Percentiles rank a stretch among this genome's conserved stretches.
These are phyloP conservation scores for Penicillium ucsense DNA, from an alignment of 495 filamentous ascomycete genomes.

Conservation along the genomic window DNA sequence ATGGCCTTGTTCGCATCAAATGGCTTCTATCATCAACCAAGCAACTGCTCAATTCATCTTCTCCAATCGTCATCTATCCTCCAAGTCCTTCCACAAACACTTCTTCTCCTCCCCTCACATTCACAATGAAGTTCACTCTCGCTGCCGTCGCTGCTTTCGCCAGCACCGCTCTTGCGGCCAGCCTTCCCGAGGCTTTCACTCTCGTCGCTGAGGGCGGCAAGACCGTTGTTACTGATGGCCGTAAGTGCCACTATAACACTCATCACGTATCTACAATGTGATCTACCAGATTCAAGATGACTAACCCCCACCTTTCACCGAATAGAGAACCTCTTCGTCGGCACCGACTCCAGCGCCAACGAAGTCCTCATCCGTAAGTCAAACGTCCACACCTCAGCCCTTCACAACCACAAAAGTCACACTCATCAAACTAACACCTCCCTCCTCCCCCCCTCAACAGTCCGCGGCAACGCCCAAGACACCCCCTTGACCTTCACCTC, in stretches of 20 bases:
- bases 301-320: background rate
- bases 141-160: conserved; percentile 17
- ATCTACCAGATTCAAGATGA: background rate
- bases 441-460: background rate
- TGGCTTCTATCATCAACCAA: too few species aligned
- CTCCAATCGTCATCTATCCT: background rate
- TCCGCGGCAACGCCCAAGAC: conserved; percentile 9
- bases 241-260: conserved; percentile 7
- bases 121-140: conserved; percentile 25
- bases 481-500: conserved; percentile 18
- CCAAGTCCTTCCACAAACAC: background rate
- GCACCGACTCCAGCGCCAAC: conserved; percentile 12
- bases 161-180: conserved; percentile 17
- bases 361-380: conserved; percentile 22
- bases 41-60: background rate
- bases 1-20: too few species aligned
- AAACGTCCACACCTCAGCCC: background rate
- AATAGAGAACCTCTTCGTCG: conserved; percentile 14
- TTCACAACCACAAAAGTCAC: too few species aligned
- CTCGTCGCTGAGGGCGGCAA: conserved; percentile 23
- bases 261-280: background rate
- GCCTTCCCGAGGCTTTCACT: conserved; percentile 23
- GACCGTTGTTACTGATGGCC: conserved; percentile 24
- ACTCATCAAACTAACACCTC: background rate
- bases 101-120: background rate